Evolutionary conservation across 2,329 filamentous ascomycete genomes (phyloP), one percentile per base, ranked within the genome.

Genomic region (Penicillium capsulatum): DNA sequence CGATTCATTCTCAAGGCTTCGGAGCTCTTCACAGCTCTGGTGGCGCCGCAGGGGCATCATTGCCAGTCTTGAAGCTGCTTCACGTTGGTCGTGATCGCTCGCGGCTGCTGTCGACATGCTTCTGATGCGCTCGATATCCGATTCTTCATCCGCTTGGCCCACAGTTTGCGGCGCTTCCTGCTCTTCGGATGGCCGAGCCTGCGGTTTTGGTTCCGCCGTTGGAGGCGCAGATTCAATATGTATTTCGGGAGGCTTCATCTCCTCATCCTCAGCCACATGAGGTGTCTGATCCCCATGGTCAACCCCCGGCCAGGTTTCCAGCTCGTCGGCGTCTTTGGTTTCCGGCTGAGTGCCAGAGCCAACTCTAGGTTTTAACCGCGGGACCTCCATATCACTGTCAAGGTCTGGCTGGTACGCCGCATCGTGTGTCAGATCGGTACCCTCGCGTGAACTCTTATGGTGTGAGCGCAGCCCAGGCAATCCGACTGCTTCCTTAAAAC

Each of bases 401-500:
- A 57, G 42, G 2, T 46, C 43, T 35, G 57, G 50, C 16, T 53
- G 42, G 42, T 60, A 58, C 5, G 54, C 50, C 31, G 52, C 38
- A 35, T 65, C 60, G 31, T 49, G 47, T 19, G 56, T 53, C 16
- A 64, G 28, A 17, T 63, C 63, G 2, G 47, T 26, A 6, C 52
- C 57, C 5, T 70, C 66, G 46, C 63, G 65, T 8, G 60, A 53
- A 31, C 57, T 52, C 36, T 62, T 67, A 31, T 64, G 60, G 50
- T 71, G 65, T 15, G 63, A 66, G 15, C 67, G 66, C 29, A 64
- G 57, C 17, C 59, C 54, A 10, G 60, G 60, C 3, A 65, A 36
- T 1, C 86, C 86, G 24, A 95, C 84, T 2, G 82, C 87, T 58
- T 91, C 88, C 58, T 90, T 90, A 61, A 96, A 89, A 24, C 86